phyloP scores from a whole-genome alignment of 805 yeast genomes.

The Candida ficus region DNA sequence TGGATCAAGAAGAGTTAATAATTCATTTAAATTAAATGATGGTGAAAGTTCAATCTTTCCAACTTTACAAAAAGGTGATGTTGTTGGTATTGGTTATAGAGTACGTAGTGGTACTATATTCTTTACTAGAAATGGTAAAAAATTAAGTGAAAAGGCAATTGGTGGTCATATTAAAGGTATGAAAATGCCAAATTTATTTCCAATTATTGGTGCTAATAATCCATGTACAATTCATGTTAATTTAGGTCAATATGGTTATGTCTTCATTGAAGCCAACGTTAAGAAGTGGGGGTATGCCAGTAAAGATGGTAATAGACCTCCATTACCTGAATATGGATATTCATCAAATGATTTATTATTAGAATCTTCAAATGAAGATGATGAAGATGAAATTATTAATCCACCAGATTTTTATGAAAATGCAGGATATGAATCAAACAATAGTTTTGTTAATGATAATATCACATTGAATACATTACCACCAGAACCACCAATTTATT shows the following conservation, averaged over 20 bases:
- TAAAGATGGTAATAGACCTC: constrained; percentile 76
- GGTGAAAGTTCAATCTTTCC: constrained; percentile 54
- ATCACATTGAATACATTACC: constrained; percentile 30
- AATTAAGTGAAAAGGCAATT: constrained; percentile 70
- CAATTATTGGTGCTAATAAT: constrained; percentile 84
- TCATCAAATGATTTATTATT: constrained; percentile 72
- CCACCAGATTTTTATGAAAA: constrained; percentile 23
- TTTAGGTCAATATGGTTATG: constrained; percentile 79
- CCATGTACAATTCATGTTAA: constrained; percentile 82
- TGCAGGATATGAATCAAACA: constrained; percentile 21
- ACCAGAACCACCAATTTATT: constrained; percentile 33
- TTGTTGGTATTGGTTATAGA: constrained; percentile 87
- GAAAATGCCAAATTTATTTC: constrained; percentile 67
- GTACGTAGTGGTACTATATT: constrained; percentile 80
- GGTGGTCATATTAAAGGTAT: constrained; percentile 77
- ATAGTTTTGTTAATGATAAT: constrained; percentile 25
- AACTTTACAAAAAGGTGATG: constrained; percentile 71
- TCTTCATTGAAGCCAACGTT: constrained; percentile 78
- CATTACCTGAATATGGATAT: constrained; percentile 89
- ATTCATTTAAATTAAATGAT: constrained; percentile 52
- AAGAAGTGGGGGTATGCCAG: constrained; percentile 87
- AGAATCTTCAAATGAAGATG: constrained; percentile 43
- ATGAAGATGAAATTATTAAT: constrained; percentile 18
- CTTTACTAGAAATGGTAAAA: constrained; percentile 92
- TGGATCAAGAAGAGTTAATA: constrained; percentile 75